Percentiles rank a stretch among this genome's conserved stretches.
These are phyloP conservation scores for Clavispora fructus DNA, from an alignment of 805 yeast species.

Conservation along the genomic window DNA sequence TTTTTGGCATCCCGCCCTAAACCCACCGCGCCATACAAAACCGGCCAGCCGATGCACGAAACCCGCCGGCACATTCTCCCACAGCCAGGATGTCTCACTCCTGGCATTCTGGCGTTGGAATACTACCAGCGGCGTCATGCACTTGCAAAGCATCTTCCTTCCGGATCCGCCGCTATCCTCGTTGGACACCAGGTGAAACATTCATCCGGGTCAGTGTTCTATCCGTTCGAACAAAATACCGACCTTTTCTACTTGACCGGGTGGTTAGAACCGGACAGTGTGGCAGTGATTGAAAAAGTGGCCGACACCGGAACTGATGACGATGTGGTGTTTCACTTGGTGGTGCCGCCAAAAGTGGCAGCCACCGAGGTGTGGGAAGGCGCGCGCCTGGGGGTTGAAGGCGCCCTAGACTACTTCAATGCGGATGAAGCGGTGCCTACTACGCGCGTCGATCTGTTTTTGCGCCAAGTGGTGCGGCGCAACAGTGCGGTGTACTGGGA, in stretches of 20 bases:
- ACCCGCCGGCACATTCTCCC: conserved; percentile 74
- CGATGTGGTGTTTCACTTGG: conserved; percentile 62
- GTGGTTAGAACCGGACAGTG: conserved; percentile 85
- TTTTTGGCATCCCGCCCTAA: conserved; percentile 21
- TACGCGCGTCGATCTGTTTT: conserved; percentile 36
- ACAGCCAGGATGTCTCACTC: conserved; percentile 74
- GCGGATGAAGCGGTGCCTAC: conserved; percentile 69
- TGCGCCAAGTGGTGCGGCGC: conserved; percentile 44
- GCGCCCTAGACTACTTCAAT: conserved; percentile 78
- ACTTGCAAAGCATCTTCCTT: conserved; percentile 55
- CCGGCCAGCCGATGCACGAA: conserved; percentile 86
- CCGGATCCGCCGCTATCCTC: conserved; percentile 63
- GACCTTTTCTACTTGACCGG: conserved; percentile 86
- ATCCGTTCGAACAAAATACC: conserved; percentile 88
- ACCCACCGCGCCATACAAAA: conserved; percentile 26
- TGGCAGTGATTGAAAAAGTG: conserved; percentile 61
- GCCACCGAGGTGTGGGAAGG: conserved; percentile 94
- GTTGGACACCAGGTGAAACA: conserved; percentile 69
- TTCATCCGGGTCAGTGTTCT: conserved; percentile 87
- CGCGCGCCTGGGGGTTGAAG: conserved; percentile 77
- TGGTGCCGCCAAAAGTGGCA: conserved; percentile 80
- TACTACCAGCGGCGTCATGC: conserved; percentile 65
- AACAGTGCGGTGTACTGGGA: conserved; percentile 56
- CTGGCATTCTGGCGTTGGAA: conserved; percentile 81
- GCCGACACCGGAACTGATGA: conserved; percentile 40